Base-by-base conservation (phyloP, 2,329 filamentous ascomycete genomes). In the Fusarium tuaranense region DNA sequence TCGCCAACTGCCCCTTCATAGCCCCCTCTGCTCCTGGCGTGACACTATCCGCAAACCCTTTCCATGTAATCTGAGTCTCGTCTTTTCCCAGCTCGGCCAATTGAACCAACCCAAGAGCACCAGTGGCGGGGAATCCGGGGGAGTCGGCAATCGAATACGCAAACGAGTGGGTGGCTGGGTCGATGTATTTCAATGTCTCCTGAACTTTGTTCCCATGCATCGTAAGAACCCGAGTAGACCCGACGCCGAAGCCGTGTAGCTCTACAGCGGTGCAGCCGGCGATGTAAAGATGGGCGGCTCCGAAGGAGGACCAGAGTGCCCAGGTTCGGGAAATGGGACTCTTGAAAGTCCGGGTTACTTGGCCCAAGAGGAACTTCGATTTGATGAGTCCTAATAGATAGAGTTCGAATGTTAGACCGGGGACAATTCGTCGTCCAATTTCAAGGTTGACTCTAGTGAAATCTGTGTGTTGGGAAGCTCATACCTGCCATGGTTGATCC, bases 91-190 rank as follows among this genome's bases (percentile, higher is more conserved):
- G 27, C 4, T 55, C 18, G 2, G 22, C 38, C 7, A 61, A 27
- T 41, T 61, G 58, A 10, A 61, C 32, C 10, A 34, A 34, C 2
- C 58, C 58, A 18, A 61, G 58, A 5, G 22, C 38, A 5, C 38
- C 58, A n/a, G 38, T 44, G 5, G 38, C 58, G 18, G 38, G 58
- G 32, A 61, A 10, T 16, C 9, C 58, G 16, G 58, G 58, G 4
- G 58, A 61, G 38, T 61, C 38, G 58, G 58, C 38, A 20, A 61
- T 61, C 9, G 58, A 30, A 44, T 61, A 61, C 9, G 58, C 38
- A 18, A 27, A 46, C 18, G 58, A 44, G 22, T 61, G 58, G n/a
- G 36, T 44, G 10, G 10, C 12, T 7, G 58, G 18, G 13, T 61
- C 25, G 58, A 61, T n/a, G 20, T 61, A 46, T 61, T 27, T 25